Base-by-base conservation (phyloP, 768 basidiomycete species). In the Xanthoconium stramineum region DNA sequence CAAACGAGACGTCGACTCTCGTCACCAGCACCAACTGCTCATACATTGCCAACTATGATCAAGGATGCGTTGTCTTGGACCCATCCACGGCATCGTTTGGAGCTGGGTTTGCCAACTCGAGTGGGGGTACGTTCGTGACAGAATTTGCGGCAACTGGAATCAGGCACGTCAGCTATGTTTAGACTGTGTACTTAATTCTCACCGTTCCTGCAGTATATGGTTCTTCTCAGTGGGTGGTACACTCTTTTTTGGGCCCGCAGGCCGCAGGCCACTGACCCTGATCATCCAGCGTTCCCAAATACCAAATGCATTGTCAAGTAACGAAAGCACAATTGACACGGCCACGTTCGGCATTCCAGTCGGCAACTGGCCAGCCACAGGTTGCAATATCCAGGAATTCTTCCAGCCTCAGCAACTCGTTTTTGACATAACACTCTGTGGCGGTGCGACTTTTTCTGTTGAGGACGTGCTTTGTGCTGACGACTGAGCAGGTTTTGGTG, bases 111-210 rank as follows among this genome's bases (percentile, higher is more conserved):
- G 85, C 85, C 1, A 69, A 72, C 5, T 78, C 76, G 3, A 82
- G 83, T 9, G 91, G 91, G 30, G 91, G 91, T 14, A 79, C 89
- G 11, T 92, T 80, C 59, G 83, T 89, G 19, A 88, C 89, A 1
- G 88, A 91, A 67, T 83, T 85, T 56, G 85, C 88, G 1, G 68
- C 76, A 24, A 75, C 71, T 39, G 88, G 85, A 11, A 83, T 91
- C 33, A 84, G 81, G 85, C 86, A 64, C 60, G 83, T 74, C 10
- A 14, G 20, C 35, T 19, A 17, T 5, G 29, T 36, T 43, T 54
- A 49, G 15, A 35, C 35, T 35, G 35, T 30, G 14, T 32, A 17
- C 30, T 40, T 5, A 17, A 20, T 32, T 29, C 30, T 55, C 37
- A 46, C 40, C 20, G 14, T 42, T 28, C 8, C 9, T 20, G 40